Evolutionary conservation across 495 filamentous ascomycete genomes (phyloP).

Genomic region (Penicillium salamii): DNA sequence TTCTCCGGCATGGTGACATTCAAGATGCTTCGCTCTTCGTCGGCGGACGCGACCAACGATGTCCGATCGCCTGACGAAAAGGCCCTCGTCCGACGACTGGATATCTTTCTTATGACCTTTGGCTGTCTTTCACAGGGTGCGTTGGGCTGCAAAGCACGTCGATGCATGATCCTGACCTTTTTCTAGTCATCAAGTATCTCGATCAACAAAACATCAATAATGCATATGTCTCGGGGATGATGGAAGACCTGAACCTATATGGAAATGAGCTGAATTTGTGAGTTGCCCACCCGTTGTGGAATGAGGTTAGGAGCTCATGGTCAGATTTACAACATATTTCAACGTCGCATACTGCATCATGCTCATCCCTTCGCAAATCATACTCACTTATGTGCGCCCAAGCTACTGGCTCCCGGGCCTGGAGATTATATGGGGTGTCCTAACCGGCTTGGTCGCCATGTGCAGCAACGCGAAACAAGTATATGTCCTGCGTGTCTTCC

Average conservation of each 20-base stretch:
- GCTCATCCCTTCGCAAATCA: slow-evolving; percentile 55
- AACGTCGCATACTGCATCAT: slow-evolving; percentile 61
- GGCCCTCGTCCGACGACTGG: slow-evolving; percentile 30
- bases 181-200: slow-evolving; percentile 49
- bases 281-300: background rate
- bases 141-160: background rate
- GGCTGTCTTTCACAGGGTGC: slow-evolving; percentile 32
- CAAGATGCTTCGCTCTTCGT: slow-evolving; percentile 15
- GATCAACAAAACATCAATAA: slow-evolving; percentile 56
- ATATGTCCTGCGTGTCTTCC: slow-evolving; percentile 26
- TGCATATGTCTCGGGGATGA: slow-evolving; percentile 46
- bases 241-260: slow-evolving; percentile 34
- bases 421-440: slow-evolving; percentile 48
- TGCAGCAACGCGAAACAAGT: slow-evolving; percentile 24
- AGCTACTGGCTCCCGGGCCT: slow-evolving; percentile 54
- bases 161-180: background rate
- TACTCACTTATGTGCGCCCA: slow-evolving; percentile 52
- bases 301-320: background rate
- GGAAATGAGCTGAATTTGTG: slow-evolving; percentile 46
- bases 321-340: slow-evolving; percentile 47
- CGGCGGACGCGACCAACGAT: slow-evolving; percentile 8
- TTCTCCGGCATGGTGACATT: slow-evolving; percentile 15
- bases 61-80: slow-evolving; percentile 25
- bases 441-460: slow-evolving; percentile 30
- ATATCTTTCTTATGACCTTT: slow-evolving; percentile 29